Base-by-base conservation (phyloP, 371 early-diverging fungal genomes). In the Nematocida sp. region DNA sequence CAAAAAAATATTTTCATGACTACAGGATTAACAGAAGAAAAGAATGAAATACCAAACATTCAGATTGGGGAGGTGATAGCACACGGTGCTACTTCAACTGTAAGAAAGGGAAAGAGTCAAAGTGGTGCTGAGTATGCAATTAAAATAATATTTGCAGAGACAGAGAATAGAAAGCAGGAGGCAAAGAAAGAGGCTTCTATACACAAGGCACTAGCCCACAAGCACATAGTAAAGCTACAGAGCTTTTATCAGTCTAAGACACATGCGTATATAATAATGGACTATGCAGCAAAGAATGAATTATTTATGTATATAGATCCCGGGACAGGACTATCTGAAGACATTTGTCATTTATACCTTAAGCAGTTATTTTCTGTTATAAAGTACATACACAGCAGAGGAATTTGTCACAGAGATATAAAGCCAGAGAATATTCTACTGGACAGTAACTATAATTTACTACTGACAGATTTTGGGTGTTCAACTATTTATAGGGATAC, bases 361-460 rank as follows among this genome's bases (percentile, higher is more conserved):
- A 95, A 95, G 85, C 96, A 97, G 84, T 88, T 97, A 62, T 90
- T 95, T 88, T 89, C 94, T 50, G 94, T 83, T 23, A 15, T 86
- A n/a, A 58, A 61, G 44, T 84, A 85, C 83, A 66, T 87, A 50
- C 91, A 91, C 83, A 40, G 25, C 18, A 72, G 80, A 39, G 90
- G 90, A 44, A 86, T 91, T 11, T 72, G 88, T 18, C 91, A 87
- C 73, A 87, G 93, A 66, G 88, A 87, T 58, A 84, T 87, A n/a
- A 87, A 92, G 72, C 91, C 91, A 57, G 91, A 91, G 78, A 92
- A 92, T 72, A 89, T 92, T 76, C 84, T 92, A 62, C 80, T 92
- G 66, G 90, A 90, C 76, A 54, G 67, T 6, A 58, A 74, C 71
- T 82, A 91, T 23, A 91, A 90, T 73, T 86, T 91, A 46, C 88